A percentile compares a stretch with the other conserved stretches of the same genome.
Evolutionary conservation across 1,139 yeast species (phyloP).

Genomic region (Hemisphaericaspora subhashii): DNA sequence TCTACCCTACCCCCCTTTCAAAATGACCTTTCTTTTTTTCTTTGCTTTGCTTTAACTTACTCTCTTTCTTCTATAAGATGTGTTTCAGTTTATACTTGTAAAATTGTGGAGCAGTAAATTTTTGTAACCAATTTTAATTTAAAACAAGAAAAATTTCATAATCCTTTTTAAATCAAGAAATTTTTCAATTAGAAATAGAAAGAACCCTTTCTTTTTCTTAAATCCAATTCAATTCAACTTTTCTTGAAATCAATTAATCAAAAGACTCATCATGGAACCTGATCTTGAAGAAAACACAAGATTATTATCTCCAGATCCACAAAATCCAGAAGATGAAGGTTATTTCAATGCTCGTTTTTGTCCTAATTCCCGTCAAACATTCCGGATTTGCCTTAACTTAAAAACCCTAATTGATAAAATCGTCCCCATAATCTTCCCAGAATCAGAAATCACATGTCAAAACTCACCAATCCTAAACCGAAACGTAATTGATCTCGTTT

Average conservation of each 20-base stretch:
- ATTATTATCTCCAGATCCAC: slow-evolving; percentile 12
- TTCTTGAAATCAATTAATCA: no score
- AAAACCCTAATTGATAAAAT: slow-evolving; percentile 70
- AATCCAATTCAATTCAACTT: not conserved
- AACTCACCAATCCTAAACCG: slow-evolving; percentile 64
- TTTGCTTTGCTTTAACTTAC: no score
- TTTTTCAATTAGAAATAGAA: not conserved
- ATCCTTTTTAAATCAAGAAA: not conserved
- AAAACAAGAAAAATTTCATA: no score
- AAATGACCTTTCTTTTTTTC: no score
- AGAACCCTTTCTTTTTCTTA: not conserved
- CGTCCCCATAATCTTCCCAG: slow-evolving; percentile 63
- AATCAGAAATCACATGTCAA: slow-evolving; percentile 49
- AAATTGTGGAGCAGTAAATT: no score
- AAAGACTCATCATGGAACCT: no score
- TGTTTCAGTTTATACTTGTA: no score
- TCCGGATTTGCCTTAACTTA: slow-evolving; percentile 72
- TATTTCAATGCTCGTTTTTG: slow-evolving; percentile 19
- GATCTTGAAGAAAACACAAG: slow-evolving; percentile 16
- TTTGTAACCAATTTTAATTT: no score
- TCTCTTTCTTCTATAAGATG: no score
- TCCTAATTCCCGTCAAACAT: slow-evolving; percentile 69
- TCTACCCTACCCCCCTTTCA: no score
- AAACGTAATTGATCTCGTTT: slow-evolving; percentile 57
- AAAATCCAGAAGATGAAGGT: slow-evolving; percentile 7